Percentiles rank a stretch among this genome's conserved stretches.
Evolutionary conservation across 345 rosid genomes (phyloP).

Genomic region (Sonneratia caseolaris): DNA sequence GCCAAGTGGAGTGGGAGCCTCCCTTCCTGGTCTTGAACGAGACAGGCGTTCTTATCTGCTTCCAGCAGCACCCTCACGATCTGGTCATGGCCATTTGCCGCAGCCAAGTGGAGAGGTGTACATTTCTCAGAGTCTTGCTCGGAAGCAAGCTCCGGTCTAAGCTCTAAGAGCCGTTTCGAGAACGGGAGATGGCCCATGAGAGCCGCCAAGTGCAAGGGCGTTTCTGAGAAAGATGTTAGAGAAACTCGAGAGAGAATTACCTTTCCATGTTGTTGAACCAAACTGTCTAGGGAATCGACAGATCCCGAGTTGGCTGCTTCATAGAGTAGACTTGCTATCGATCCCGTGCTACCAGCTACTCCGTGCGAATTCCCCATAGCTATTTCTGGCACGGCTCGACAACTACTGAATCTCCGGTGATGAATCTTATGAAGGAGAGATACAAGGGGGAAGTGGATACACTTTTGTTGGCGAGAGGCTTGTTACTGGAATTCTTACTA

Average conservation of each 20-base stretch:
- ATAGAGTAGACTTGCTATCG: neutral
- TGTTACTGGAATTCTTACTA: too few relatives aligned
- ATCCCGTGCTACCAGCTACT: neutral
- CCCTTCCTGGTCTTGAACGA: neutral
- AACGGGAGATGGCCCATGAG: neutral
- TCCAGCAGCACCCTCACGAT: neutral
- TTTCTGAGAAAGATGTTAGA: neutral
- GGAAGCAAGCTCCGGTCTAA: neutral
- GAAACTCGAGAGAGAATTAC: neutral
- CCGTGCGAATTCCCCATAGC: neutral
- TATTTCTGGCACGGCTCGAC: neutral
- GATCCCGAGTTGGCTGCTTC: neutral
- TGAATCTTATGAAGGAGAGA: too few relatives aligned
- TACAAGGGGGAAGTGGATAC: too few relatives aligned
- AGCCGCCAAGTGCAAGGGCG: neutral
- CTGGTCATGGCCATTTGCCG: neutral
- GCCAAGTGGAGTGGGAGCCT: slow-evolving; percentile 8
- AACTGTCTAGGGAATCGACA: neutral
- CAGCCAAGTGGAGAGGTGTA: slow-evolving; percentile 3
- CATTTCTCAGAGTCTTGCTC: slow-evolving; percentile 1
- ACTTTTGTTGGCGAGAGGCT: too few relatives aligned
- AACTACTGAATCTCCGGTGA: neutral
- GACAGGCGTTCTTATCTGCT: neutral
- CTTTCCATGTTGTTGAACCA: neutral
- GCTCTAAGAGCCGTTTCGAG: neutral